phyloP scores from a whole-genome alignment of 805 yeast species.

The Isabelozyma rhagii region DNA sequence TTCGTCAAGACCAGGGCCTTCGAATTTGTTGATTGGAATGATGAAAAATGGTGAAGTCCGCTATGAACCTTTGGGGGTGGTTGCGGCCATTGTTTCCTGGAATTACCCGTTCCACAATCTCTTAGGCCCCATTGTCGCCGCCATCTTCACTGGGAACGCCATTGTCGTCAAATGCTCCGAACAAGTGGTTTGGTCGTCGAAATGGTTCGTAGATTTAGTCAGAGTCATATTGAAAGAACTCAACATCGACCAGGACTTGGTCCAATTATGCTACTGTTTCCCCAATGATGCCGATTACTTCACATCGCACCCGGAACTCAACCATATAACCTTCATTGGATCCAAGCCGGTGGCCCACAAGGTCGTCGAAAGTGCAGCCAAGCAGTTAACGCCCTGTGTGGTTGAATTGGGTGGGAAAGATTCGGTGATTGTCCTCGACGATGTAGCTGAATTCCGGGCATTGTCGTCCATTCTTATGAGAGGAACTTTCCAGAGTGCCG shows the following conservation, averaged over 20 bases:
- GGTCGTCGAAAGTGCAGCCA: slow-evolving; percentile 80
- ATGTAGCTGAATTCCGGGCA: slow-evolving; percentile 57
- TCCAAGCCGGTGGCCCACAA: slow-evolving; percentile 92
- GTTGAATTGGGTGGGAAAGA: slow-evolving; percentile 98
- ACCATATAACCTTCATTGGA: slow-evolving; percentile 93
- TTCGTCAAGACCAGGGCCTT: slow-evolving; percentile 81
- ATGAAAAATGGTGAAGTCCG: slow-evolving; percentile 92
- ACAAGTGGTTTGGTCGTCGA: slow-evolving; percentile 92
- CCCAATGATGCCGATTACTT: slow-evolving; percentile 86
- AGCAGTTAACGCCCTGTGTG: slow-evolving; percentile 88
- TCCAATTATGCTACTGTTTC: slow-evolving; percentile 85
- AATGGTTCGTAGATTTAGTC: slow-evolving; percentile 69
- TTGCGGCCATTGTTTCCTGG: slow-evolving; percentile 92
- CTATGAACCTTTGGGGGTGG: slow-evolving; percentile 88
- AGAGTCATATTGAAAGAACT: slow-evolving; percentile 69
- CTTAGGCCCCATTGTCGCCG: slow-evolving; percentile 88
- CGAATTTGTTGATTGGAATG: slow-evolving; percentile 71
- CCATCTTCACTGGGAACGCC: slow-evolving; percentile 87
- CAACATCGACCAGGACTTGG: slow-evolving; percentile 75
- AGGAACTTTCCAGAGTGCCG: slow-evolving; percentile 95
- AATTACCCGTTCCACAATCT: slow-evolving; percentile 95
- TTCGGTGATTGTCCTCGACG: slow-evolving; percentile 83
- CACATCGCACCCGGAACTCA: slow-evolving; percentile 76
- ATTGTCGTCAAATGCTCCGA: slow-evolving; percentile 93
- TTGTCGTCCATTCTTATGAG: slow-evolving; percentile 74